A percentile compares a stretch with the other conserved stretches of the same genome.
These are phyloP conservation scores for Microdochium nivale DNA, from an alignment of 2,329 filamentous ascomycete genomes.

Conservation along the genomic window DNA sequence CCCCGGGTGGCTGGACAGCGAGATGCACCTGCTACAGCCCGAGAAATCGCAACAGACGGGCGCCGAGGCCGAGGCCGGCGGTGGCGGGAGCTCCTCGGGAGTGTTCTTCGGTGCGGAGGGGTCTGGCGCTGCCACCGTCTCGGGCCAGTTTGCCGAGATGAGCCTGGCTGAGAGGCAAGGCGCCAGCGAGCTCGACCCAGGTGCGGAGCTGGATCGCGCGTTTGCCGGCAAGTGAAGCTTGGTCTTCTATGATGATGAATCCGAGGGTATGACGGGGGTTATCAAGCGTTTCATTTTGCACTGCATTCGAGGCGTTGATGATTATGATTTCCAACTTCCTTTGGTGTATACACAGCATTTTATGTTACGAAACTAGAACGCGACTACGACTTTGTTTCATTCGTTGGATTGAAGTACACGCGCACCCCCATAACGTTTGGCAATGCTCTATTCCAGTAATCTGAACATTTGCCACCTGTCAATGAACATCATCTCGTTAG, in stretches of 20 bases:
- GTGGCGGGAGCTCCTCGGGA: conserved; percentile 29
- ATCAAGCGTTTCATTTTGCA: neutral
- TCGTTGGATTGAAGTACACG: too few species aligned
- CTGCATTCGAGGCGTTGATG: neutral
- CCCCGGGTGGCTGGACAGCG: conserved; percentile 73
- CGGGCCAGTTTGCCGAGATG: conserved; percentile 19
- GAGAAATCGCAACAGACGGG: conserved; percentile 40
- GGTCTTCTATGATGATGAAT: neutral
- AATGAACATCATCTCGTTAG: too few species aligned
- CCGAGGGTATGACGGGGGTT: neutral
- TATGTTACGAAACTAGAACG: too few species aligned
- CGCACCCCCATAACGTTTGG: too few species aligned
- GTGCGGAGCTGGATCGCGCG: conserved; percentile 47
- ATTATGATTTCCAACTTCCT: neutral
- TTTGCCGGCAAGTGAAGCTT: conserved; percentile 41
- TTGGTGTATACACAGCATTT: too few species aligned
- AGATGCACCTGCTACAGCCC: conserved; percentile 60
- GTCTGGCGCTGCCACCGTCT: conserved; percentile 10
- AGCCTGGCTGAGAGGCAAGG: conserved; percentile 13
- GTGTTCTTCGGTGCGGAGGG: conserved; percentile 2
- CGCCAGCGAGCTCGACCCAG: conserved; percentile 35
- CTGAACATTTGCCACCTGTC: too few species aligned
- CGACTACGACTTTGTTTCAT: too few species aligned
- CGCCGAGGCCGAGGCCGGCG: conserved; percentile 28
- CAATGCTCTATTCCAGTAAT: too few species aligned